Percentiles rank a stretch among this genome's conserved stretches.
These are phyloP conservation scores for Neurospora sp. DNA, from an alignment of 495 filamentous ascomycete species.

Conservation along the genomic window DNA sequence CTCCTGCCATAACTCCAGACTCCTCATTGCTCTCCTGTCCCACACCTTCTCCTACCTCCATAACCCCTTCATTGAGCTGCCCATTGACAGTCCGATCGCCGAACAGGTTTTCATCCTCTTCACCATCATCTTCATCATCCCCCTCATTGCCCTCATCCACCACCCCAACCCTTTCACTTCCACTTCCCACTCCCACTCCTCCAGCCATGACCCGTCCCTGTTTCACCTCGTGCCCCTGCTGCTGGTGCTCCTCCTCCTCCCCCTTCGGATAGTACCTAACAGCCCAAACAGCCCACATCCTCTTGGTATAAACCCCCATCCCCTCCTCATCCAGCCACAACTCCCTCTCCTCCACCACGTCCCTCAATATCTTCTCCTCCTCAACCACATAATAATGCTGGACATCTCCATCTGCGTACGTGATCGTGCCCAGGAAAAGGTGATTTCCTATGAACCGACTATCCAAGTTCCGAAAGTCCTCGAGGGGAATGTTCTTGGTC, in stretches of 20 bases:
- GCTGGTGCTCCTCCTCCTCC: not conserved
- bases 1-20: not conserved
- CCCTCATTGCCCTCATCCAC: not conserved
- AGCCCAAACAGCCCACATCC: slow-evolving; percentile 13
- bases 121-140: not conserved
- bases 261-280: not conserved
- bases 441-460: too few species aligned
- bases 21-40: not conserved
- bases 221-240: too few species aligned
- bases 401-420: not conserved
- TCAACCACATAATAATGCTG: slow-evolving; percentile 3
- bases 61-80: not conserved
- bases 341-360: not conserved
- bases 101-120: not conserved
- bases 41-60: not conserved
- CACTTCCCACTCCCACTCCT: not conserved
- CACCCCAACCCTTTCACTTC: not conserved
- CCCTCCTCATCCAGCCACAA: slow-evolving; percentile 1
- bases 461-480: too few species aligned
- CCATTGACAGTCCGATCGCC: not conserved
- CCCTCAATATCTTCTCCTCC: not conserved
- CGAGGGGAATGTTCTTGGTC: too few species aligned
- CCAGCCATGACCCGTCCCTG: too few species aligned
- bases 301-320: slow-evolving; percentile 1
- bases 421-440: not conserved